These are phyloP conservation scores for Incumbomyces lentus DNA, from an alignment of 2,329 filamentous ascomycete species.

Conservation along the genomic window DNA sequence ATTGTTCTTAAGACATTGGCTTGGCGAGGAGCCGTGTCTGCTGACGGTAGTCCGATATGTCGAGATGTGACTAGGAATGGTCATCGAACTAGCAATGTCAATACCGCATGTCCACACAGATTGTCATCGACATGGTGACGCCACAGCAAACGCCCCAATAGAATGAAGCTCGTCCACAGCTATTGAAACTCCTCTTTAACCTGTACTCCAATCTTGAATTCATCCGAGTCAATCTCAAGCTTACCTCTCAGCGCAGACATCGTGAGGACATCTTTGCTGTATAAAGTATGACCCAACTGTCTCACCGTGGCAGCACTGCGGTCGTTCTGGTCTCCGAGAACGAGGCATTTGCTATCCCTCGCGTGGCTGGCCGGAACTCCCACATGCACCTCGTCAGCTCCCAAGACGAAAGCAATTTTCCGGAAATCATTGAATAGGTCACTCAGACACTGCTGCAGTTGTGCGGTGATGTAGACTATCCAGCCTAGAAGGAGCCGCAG, in stretches of 20 bases:
- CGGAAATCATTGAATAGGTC: conserved; percentile 11
- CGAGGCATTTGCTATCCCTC: conserved; percentile 20
- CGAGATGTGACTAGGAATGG: not conserved
- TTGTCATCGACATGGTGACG: too few species aligned
- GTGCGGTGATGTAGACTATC: conserved; percentile 30
- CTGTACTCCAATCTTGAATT: conserved; percentile 23
- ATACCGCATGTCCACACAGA: too few species aligned
- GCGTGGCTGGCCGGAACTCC: conserved; percentile 10
- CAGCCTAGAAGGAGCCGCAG: conserved; percentile 20
- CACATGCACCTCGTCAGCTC: conserved; percentile 11
- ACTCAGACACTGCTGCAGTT: conserved; percentile 27
- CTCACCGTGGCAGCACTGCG: conserved; percentile 26
- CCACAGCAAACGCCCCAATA: too few species aligned
- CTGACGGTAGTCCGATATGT: not conserved
- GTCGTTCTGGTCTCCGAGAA: conserved; percentile 32
- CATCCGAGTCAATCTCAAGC: conserved; percentile 29
- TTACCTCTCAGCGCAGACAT: conserved; percentile 34
- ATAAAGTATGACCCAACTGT: conserved; percentile 27
- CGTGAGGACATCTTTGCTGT: conserved; percentile 34
- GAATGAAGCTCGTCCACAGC: too few species aligned
- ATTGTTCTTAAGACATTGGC: conserved; percentile 8
- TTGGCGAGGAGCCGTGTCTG: not conserved
- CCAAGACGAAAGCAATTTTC: conserved; percentile 11
- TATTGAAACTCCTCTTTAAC: conserved; percentile 3
- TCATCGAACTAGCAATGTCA: not conserved